Conservation (phyloP, 805 yeast genomes). For the Pichia exigua region DNA sequence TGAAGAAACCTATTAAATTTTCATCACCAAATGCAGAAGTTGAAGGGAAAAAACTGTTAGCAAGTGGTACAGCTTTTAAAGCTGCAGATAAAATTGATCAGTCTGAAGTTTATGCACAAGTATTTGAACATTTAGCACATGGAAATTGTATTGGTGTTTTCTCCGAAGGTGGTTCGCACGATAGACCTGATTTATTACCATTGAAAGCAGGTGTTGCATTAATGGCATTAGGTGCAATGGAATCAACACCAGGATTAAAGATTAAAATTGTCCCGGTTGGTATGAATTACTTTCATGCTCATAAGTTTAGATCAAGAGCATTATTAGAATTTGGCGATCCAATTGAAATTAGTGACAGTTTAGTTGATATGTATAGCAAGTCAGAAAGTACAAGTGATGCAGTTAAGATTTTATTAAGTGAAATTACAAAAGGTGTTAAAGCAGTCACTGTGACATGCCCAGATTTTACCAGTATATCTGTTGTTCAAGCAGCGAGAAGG, state of each 20-base stretch:
- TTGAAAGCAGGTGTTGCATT: conserved; percentile 96
- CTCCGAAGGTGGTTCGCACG: conserved; percentile 99
- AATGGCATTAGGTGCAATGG: conserved; percentile 95
- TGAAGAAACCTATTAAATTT: conserved; percentile 61
- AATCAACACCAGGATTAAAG: conserved; percentile 61
- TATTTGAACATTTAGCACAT: conserved; percentile 72
- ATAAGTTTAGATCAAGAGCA: conserved; percentile 90
- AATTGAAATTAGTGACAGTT: conserved; percentile 51
- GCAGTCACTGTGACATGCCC: conserved; percentile 85
- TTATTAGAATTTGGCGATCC: conserved; percentile 93
- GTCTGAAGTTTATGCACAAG: conserved; percentile 70
- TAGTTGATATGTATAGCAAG: conserved; percentile 57
- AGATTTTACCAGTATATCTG: conserved; percentile 83
- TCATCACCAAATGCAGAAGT: conserved; percentile 33
- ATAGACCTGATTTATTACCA: conserved; percentile 84
- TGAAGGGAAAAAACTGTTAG: conserved; percentile 33
- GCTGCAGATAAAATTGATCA: conserved; percentile 83
- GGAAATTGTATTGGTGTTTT: conserved; percentile 87
- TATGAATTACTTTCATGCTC: conserved; percentile 94
- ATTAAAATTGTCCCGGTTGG: conserved; percentile 95
- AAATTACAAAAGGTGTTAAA: conserved; percentile 63
- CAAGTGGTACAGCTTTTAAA: conserved; percentile 51
- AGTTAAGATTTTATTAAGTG: conserved; percentile 61
- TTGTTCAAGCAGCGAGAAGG: conserved; percentile 86
- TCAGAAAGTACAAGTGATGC: conserved; percentile 61